Conservation (phyloP, 805 yeast species). For the Saccharomycopsis capsularis region DNA sequence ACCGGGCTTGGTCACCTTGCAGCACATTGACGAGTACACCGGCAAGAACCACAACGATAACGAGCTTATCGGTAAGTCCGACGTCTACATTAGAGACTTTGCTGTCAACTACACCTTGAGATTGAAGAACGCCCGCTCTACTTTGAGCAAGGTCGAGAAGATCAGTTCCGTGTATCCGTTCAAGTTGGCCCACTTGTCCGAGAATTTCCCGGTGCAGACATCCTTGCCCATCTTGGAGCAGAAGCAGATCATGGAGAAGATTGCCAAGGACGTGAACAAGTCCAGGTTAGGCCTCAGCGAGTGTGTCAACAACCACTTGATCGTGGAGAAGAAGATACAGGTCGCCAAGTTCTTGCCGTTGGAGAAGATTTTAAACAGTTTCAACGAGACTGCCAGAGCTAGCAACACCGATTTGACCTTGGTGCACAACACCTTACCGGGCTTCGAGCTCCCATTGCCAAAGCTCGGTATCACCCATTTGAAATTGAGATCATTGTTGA, state of each 20-base stretch:
- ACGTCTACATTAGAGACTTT: constrained; percentile 78
- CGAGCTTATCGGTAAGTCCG: constrained; percentile 48
- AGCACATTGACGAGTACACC: constrained; percentile 54
- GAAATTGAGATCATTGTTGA: constrained; percentile 56
- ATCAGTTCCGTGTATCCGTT: constrained; percentile 84
- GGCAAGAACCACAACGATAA: constrained; percentile 51
- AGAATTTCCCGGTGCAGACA: constrained; percentile 50
- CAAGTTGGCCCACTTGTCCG: constrained; percentile 68
- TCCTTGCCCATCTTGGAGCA: constrained; percentile 27
- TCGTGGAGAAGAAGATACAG: constrained; percentile 66
- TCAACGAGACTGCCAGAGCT: constrained; percentile 39
- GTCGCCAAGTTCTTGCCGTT: constrained; percentile 69
- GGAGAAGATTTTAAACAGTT: constrained; percentile 49
- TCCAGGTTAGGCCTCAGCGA: constrained; percentile 75
- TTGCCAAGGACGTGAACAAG: constrained; percentile 50
- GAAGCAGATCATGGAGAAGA: constrained; percentile 33
- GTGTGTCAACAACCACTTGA: constrained; percentile 69
- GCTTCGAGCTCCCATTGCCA: constrained; percentile 70
- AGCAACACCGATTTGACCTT: constrained; percentile 40
- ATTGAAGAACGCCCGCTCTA: constrained; percentile 63
- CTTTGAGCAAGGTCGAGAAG: constrained; percentile 65
- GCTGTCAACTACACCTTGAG: constrained; percentile 75
- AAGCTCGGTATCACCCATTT: constrained; percentile 64
- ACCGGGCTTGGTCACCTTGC: constrained; percentile 62
- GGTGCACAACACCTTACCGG: constrained; percentile 42